Evolutionary conservation across 305 asterid species (phyloP), one percentile per base, ranked within the genome.

Genomic region (Fraxinus floribunda): DNA sequence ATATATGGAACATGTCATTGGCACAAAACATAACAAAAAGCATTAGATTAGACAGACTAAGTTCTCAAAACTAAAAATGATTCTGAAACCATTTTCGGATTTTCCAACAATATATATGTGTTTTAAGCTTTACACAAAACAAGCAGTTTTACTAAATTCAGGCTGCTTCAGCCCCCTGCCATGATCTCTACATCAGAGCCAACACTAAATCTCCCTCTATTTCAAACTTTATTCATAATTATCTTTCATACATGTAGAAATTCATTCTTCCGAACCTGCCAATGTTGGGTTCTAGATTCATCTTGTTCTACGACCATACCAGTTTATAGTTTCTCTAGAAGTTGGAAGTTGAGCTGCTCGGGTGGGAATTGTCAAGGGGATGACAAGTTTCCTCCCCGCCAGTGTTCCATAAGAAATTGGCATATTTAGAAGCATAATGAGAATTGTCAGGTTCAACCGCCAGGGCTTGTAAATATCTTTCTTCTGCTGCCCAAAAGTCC

Each of bases 351-450:
- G 62, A 57, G 57, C 81, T 68, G 3, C n/a, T 82, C 35, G 30
- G 9, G 26, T 81, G 83, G 81, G 84, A 78, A 38, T 80, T 85
- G 85, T 81, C 84, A 75, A 88, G 84, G 78, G 92, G 98, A 72
- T 79, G 91, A 83, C 97, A 94, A 1, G 98, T 94, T 11, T 90
- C 99, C 55, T 93, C 97, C n/a, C 93, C 97, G 4, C 99, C 97
- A 7, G 95, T 94, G 85, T 78, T 90, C 99, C 99, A 95, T 86
- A 95, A 85, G 94, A 95, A 94, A 83, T 85, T 81, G 2, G 97
- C 95, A n/a, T 95, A 94, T 60, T 84, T 84, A 1, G 93, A 90
- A 36, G 93, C 91, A 30, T 86, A 85, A 24, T 88, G 85, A 36
- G 91, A 18, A 78, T 90, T 93, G 5, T 84, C 81, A 2, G 97